Percentiles rank a stretch among this genome's conserved stretches.
Conservation (phyloP, 1,284 basidiomycete genomes). For the Cutaneotrichosporon sp. region DNA sequence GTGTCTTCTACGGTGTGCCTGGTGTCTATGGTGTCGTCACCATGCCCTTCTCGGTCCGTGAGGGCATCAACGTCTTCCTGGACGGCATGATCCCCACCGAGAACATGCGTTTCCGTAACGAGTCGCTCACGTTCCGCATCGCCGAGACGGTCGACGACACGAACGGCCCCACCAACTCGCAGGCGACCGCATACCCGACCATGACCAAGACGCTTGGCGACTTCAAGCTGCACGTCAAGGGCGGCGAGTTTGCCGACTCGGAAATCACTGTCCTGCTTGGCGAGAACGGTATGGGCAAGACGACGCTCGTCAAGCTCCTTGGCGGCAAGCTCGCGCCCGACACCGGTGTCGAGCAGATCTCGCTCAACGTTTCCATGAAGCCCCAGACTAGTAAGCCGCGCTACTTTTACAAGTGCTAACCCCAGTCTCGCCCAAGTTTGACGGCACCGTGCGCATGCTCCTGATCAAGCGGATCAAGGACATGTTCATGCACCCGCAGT, state of each 20-base stretch:
- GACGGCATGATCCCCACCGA: slow-evolving; percentile 98
- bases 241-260: slow-evolving; percentile 84
- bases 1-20: slow-evolving; percentile 92
- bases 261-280: slow-evolving; percentile 97
- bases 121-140: slow-evolving; percentile 92
- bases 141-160: slow-evolving; percentile 85
- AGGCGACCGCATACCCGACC: slow-evolving; percentile 78
- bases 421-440: slow-evolving; percentile 84
- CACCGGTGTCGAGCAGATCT: slow-evolving; percentile 65
- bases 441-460: slow-evolving; percentile 85
- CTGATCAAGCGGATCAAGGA: slow-evolving; percentile 87
- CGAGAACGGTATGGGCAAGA: slow-evolving; percentile 97
- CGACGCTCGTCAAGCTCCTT: slow-evolving; percentile 87
- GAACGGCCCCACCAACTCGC: slow-evolving; percentile 69
- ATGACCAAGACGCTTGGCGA: slow-evolving; percentile 92
- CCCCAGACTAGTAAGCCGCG: slow-evolving; percentile 59
- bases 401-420: not conserved
- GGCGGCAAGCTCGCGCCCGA: slow-evolving; percentile 82
- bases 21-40: slow-evolving; percentile 97
- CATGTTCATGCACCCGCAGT: slow-evolving; percentile 94
- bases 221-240: slow-evolving; percentile 88
- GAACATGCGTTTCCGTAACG: slow-evolving; percentile 92
- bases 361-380: slow-evolving; percentile 80
- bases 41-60: slow-evolving; percentile 92
- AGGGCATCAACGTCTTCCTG: slow-evolving; percentile 98